Percentiles rank a stretch among this genome's conserved stretches.
These are phyloP conservation scores for Omphalotus olearius DNA, from an alignment of 1,284 basidiomycete genomes.

Conservation along the genomic window DNA sequence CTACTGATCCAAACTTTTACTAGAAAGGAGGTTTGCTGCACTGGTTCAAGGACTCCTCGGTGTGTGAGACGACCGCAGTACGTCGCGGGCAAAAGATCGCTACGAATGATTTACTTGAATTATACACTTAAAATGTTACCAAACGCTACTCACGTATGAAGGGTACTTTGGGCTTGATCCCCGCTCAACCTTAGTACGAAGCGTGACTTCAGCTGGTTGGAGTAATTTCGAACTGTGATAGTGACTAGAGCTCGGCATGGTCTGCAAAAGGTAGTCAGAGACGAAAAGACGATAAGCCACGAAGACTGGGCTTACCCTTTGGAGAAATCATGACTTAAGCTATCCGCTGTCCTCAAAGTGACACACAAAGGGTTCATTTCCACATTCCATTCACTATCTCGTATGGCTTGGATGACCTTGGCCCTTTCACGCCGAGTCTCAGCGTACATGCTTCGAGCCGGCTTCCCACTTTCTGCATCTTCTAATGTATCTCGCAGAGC, in stretches of 20 bases:
- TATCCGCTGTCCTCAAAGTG: slow-evolving; percentile 34
- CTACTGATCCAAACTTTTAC: slow-evolving; percentile 54
- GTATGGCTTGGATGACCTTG: slow-evolving; percentile 63
- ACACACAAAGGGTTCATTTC: slow-evolving; percentile 74
- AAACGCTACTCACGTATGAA: slow-evolving; percentile 30
- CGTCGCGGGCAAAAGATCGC: slow-evolving; percentile 41
- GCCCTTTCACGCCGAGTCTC: slow-evolving; percentile 76
- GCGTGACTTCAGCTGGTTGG: slow-evolving; percentile 49
- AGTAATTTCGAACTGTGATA: slow-evolving; percentile 68
- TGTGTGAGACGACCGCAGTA: slow-evolving; percentile 61
- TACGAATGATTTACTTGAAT: slow-evolving; percentile 18
- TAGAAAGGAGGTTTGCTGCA: slow-evolving; percentile 35
- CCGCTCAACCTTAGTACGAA: slow-evolving; percentile 48
- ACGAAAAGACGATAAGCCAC: background rate
- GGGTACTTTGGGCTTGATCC: slow-evolving; percentile 21
- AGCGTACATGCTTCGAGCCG: slow-evolving; percentile 81
- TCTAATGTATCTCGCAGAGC: slow-evolving; percentile 53
- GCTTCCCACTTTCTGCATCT: slow-evolving; percentile 57
- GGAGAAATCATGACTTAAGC: slow-evolving; percentile 60
- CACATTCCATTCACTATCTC: slow-evolving; percentile 69
- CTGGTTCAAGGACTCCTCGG: slow-evolving; percentile 51
- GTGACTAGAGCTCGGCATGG: slow-evolving; percentile 50
- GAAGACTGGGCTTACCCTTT: slow-evolving; percentile 48
- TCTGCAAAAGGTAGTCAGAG: slow-evolving; percentile 31
- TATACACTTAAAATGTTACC: background rate